phyloP scores from a whole-genome alignment of 345 rosid genomes.

The Dimocarpus longan region DNA sequence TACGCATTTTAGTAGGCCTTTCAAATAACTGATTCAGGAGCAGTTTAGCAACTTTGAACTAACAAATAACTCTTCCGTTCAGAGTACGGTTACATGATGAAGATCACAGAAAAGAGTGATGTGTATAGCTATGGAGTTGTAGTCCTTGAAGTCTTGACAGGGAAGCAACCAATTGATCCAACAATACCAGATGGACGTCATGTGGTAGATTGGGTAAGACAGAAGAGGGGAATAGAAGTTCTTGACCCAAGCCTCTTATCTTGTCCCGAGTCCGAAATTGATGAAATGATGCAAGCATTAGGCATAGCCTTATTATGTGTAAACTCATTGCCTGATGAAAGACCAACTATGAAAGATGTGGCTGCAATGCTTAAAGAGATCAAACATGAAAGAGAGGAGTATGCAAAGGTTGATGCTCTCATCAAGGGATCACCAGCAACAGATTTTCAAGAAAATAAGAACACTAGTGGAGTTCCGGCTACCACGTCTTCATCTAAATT shows the following conservation, averaged over 20 bases:
- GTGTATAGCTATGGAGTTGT: slow-evolving; percentile 96
- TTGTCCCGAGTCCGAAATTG: slow-evolving; percentile 57
- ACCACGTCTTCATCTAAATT: slow-evolving; percentile 62
- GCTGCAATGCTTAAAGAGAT: slow-evolving; percentile 96
- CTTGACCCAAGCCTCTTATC: slow-evolving; percentile 60
- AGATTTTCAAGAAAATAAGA: slow-evolving; percentile 32
- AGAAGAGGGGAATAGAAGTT: slow-evolving; percentile 63
- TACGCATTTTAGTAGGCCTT: background rate
- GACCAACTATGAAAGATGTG: slow-evolving; percentile 93
- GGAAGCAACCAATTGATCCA: slow-evolving; percentile 94
- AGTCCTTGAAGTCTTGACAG: slow-evolving; percentile 80
- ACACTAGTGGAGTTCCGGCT: slow-evolving; percentile 22
- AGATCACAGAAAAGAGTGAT: slow-evolving; percentile 94
- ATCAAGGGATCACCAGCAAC: slow-evolving; percentile 67
- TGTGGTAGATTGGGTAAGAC: slow-evolving; percentile 87
- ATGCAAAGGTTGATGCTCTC: slow-evolving; percentile 70
- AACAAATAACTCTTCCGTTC: slow-evolving; percentile 11
- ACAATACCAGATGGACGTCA: slow-evolving; percentile 85
- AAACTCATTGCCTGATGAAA: slow-evolving; percentile 68
- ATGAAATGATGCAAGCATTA: slow-evolving; percentile 85
- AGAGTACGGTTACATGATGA: slow-evolving; percentile 97
- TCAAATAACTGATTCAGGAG: background rate
- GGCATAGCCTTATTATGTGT: slow-evolving; percentile 80
- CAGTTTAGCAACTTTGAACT: background rate
- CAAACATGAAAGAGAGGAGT: slow-evolving; percentile 80